Conservation (phyloP, 2,329 filamentous ascomycete species). For the Alternaria triticina region DNA sequence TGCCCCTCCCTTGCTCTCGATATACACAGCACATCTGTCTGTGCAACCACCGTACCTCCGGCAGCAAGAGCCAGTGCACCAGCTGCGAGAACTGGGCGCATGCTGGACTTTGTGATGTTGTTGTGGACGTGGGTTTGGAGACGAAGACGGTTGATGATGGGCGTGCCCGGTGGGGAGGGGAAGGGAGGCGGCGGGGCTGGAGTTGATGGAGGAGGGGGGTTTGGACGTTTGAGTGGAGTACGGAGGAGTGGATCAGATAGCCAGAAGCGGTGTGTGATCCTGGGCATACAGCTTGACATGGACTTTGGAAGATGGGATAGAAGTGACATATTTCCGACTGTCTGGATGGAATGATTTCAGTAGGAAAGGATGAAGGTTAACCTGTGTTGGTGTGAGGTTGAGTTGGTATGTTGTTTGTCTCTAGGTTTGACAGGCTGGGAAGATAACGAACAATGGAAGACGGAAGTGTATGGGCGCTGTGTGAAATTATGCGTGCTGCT, state of each 20-base stretch:
- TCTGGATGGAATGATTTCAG: neutral
- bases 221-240: neutral
- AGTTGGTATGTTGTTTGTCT: neutral
- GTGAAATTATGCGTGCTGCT: neutral
- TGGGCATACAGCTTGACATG: neutral
- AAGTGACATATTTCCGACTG: neutral
- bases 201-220: neutral
- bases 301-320: neutral
- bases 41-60: neutral
- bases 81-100: neutral
- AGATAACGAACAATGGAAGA: neutral
- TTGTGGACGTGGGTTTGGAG: neutral
- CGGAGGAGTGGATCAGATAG: neutral
- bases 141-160: neutral
- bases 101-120: neutral
- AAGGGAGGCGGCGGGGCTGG: neutral
- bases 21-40: neutral
- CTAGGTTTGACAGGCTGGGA: neutral
- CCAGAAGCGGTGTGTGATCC: neutral
- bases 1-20: neutral
- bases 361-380: neutral
- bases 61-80: neutral
- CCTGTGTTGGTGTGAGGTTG: neutral
- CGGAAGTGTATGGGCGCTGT: neutral
- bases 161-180: neutral